Evolutionary conservation across 192 early-diverging fungal species (phyloP), one percentile per base, ranked within the genome.

Genomic region (Coemansia asiatica): DNA sequence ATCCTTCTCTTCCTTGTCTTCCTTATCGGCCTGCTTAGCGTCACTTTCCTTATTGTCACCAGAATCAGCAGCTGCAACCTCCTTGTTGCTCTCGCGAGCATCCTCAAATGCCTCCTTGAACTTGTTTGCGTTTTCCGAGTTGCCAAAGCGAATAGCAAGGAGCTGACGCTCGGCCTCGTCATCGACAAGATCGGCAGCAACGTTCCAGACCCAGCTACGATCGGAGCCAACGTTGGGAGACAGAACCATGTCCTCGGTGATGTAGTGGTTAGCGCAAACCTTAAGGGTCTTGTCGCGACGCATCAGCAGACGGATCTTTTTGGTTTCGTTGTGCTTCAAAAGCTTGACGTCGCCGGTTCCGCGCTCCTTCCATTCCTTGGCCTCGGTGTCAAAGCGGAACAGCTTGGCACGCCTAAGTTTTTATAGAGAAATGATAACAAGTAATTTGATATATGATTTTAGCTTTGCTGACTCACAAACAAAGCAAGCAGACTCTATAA

Each of bases 351-450:
- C 97, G 62, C 97, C 97, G 25, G 95, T 98, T 28, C 97, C 96
- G 64, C 97, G 93, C 85, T 99, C 97, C 86, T 99, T 99, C 97
- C 97, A 99, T 82, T 99, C 97, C 56, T 91, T 94, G 67, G 61
- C 76, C 31, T 84, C 84, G 67, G 94, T 91, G 75, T 97, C 93
- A 79, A 95, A 99, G 67, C 97, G 92, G 91, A 95, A 99, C 57
- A 99, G 88, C 89, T 98, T 98, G 63, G 68, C 95, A 87, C 92
- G 95, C 74, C 81, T 83, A 82, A 18, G 4, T 53, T 19, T 29
- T 13, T 57, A 56, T 25, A 68, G 61, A 16, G 48, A 70, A 56
- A 53, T 60, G 54, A 51, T 50, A 29, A 8, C 26, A 48, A 22
- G 47, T n/a, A n/a, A n/a, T n/a, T n/a, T n/a, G n/a, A n/a, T n/a